Evolutionary conservation across 2,329 filamentous ascomycete species (phyloP).

Genomic region (Rutstroemia sp.): DNA sequence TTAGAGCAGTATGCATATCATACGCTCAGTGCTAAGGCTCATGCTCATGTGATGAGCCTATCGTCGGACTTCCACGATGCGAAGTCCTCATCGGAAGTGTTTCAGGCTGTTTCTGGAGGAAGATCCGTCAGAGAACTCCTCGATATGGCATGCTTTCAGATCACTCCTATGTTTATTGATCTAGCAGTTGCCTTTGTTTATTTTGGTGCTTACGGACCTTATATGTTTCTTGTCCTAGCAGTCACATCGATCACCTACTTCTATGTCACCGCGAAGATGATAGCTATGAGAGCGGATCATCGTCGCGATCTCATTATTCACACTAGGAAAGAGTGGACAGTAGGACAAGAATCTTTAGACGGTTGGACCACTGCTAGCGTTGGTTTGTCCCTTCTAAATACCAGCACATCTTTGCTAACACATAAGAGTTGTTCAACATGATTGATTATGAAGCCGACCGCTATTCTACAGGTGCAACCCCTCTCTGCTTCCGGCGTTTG

Average conservation of each 20-base stretch:
- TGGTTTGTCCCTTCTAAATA: constrained; percentile 9
- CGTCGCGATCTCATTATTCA: constrained; percentile 30
- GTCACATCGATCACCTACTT: constrained; percentile 43
- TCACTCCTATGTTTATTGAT: constrained; percentile 56
- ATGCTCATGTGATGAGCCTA: constrained; percentile 60
- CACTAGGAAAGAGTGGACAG: constrained; percentile 30
- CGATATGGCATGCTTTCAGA: constrained; percentile 50
- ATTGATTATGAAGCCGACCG: constrained; percentile 43
- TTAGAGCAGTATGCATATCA: constrained; percentile 51
- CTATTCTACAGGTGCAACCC: constrained; percentile 33
- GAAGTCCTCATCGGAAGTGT: constrained; percentile 57
- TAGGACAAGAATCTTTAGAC: constrained; percentile 32
- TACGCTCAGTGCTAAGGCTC: constrained; percentile 51
- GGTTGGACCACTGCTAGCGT: constrained; percentile 34
- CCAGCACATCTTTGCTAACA: background rate
- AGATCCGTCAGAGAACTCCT: constrained; percentile 51
- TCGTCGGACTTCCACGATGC: constrained; percentile 64
- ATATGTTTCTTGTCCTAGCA: constrained; percentile 45
- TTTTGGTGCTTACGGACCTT: constrained; percentile 51
- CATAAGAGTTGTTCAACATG: constrained; percentile 43
- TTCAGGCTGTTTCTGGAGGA: constrained; percentile 58
- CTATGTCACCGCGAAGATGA: constrained; percentile 38
- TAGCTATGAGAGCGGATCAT: constrained; percentile 26
- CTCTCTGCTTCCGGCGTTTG: no score
- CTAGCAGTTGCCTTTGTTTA: constrained; percentile 52